Evolutionary conservation across 2,329 filamentous ascomycete genomes (phyloP), one percentile per base, ranked within the genome.

Genomic region (Incumbomyces lentus): DNA sequence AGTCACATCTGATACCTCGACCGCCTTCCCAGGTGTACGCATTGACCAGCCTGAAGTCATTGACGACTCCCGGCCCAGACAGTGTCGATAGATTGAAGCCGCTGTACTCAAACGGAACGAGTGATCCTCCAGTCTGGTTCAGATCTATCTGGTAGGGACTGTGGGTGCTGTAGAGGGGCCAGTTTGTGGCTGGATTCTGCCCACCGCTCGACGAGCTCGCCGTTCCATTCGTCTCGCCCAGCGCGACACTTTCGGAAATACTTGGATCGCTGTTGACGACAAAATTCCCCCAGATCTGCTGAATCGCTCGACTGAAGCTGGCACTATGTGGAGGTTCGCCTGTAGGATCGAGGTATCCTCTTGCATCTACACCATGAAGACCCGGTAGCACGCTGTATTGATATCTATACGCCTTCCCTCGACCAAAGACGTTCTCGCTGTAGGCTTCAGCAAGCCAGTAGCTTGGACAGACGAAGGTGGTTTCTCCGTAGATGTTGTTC

Each of bases 381-480:
- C 66, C 74, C 1, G 75, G 74, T 0, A 69, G 67, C 0, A 78
- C 64, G 37, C 65, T 68, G 56, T 76, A 79, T 38, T 70, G 60
- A 55, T 78, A 79, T 1, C 68, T 65, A 57, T 73, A 75, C 0
- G 72, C 72, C 26, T 41, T 41, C 6, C 44, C 35, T 29, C 13
- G 2, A 4, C 41, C 48, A 68, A 46, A 78, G 60, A 75, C 74
- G 22, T 69, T 52, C 50, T 73, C 72, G 14, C 61, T 53, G 60
- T 65, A 75, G 2, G 70, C 74, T 11, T 64, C 65, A 51, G 70
- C 68, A 22, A 78, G 62, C 55, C 70, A 78, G 58, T 78, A 77
- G 0, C 70, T 68, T 0, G 75, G 70, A 55, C 76, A 79, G 36
- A 72, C 64, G 49, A 78, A 78, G 1, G 72, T 73, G 1, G 69